Evolutionary conservation across 2,329 filamentous ascomycete genomes (phyloP), one percentile per base, ranked within the genome.

Genomic region (Phyllosticta ampelicida): DNA sequence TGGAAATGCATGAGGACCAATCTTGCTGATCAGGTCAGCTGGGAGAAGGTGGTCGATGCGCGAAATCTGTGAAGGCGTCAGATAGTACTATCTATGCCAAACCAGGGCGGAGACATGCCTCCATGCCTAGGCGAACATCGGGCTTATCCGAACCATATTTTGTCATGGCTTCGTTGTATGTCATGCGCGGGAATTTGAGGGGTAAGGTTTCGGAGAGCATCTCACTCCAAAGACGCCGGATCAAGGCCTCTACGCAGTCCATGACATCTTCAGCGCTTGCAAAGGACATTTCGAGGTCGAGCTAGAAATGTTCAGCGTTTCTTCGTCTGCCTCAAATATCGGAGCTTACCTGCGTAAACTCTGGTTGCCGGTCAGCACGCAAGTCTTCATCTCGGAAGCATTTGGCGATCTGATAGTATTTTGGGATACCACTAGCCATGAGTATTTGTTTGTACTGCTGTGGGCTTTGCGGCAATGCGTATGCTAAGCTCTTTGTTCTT

Each of bases 381-480:
- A 94, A 77, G 70, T 97, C 95, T 69, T 99, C 94, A 67, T 99
- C 95, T 13, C 94, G 85, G 73, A 96, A 99, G 68, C 94, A 99
- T 62, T 85, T 86, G 1, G 94, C 95, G 74, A 96, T 90, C 66
- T 99, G 94, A 71, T 86, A 95, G 70, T 99, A 99, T 48, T 81
- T 83, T 0, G 79, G 75, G 10, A 96, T 81, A 0, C 92, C 92
- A 61, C 88, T 87, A 0, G 90, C 89, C 90, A 99, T 97, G 49
- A 99, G 80, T 1, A 96, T 89, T 74, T 99, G 94, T 74, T 99
- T 99, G 70, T 97, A 99, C 71, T 99, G 94, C 71, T 99, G 94
- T 0, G 94, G 94, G 63, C 92, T 97, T 70, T 99, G 95, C 0
- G 91, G 91, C 19, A 99, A 77, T 9, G 94, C 94, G 71, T 97